Evolutionary conservation across 2,329 filamentous ascomycete species (phyloP).

Genomic region (Fusarium burgessii): DNA sequence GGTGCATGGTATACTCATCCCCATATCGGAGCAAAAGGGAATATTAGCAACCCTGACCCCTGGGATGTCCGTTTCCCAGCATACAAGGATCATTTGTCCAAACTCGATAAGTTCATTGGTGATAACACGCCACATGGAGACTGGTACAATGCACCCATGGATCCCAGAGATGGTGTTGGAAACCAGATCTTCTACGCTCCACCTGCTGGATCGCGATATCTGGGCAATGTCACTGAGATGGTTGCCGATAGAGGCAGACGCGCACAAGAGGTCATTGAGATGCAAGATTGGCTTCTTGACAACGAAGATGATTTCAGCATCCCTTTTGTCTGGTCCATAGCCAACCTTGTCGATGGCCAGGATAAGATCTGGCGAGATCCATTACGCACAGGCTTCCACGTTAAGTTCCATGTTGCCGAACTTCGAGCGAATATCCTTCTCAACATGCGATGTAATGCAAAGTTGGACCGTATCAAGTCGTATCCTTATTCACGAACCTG

Average conservation of each 20-base stretch:
- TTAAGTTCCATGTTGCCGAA: constrained; percentile 44
- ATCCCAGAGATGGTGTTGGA: constrained; percentile 41
- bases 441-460: constrained; percentile 64
- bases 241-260: constrained; percentile 19
- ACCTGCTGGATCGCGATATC: constrained; percentile 37
- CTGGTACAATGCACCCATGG: constrained; percentile 23
- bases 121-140: neutral
- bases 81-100: neutral
- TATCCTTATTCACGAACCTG: constrained; percentile 63
- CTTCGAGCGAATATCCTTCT: constrained; percentile 58
- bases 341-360: constrained; percentile 14
- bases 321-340: constrained; percentile 26
- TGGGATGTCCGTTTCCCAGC: neutral
- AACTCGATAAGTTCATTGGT: neutral
- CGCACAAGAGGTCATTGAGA: constrained; percentile 31
- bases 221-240: neutral
- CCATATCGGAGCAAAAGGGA: neutral
- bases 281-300: constrained; percentile 31
- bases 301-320: constrained; percentile 12
- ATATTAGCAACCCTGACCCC: neutral
- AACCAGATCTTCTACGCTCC: constrained; percentile 48
- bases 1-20: constrained; percentile 12
- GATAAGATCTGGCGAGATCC: constrained; percentile 38
- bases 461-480: constrained; percentile 43
- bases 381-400: constrained; percentile 45